Evolutionary conservation across 495 filamentous ascomycete species (phyloP), one percentile per base, ranked within the genome.

Genomic region (Talaromyces trachyspermus): DNA sequence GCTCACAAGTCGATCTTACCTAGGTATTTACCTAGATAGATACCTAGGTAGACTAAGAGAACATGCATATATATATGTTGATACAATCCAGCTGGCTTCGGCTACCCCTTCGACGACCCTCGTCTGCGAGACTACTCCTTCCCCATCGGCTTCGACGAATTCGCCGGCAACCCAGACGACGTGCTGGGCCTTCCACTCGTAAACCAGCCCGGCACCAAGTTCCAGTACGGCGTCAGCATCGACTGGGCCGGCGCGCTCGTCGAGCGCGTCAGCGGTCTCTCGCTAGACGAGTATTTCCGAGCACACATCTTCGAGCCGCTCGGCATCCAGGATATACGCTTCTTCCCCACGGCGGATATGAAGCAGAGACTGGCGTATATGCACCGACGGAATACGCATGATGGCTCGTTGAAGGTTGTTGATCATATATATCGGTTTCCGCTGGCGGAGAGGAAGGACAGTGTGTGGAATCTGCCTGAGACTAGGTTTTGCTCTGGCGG

Each of bases 201-300:
- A 11, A 76, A 74, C 51, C 74, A 80, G 50, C 78, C 78, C 18
- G 77, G 77, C 3, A 58, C 56, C 22, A 55, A 61, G 23, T 80
- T 72, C 69, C 61, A 69, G 35, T 81, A 81, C 49, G 76, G 76
- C 63, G 61, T 70, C 30, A 69, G 69, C 47, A 64, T 78, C 46
- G 77, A 81, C 57, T 80, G 76, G 77, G 76, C 70, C 17, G 77
- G 78, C 12, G 59, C 72, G 17, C 48, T 75, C 15, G 56, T 79
- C 52, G 72, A 81, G 54, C 68, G 75, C 9, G 66, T 68, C 26
- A 65, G 70, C 1, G 66, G 70, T 5, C 41, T 71, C 22, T 61
- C 64, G 14, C 67, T 81, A 2, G 66, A 74, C 33, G 68, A 71
- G 29, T 81, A 77, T 59, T 69, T 77, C 52, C 64, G 74, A 49